A percentile compares a stretch with the other conserved stretches of the same genome.
Conservation (phyloP, 1,284 basidiomycete species). For the Naganishia albida region DNA sequence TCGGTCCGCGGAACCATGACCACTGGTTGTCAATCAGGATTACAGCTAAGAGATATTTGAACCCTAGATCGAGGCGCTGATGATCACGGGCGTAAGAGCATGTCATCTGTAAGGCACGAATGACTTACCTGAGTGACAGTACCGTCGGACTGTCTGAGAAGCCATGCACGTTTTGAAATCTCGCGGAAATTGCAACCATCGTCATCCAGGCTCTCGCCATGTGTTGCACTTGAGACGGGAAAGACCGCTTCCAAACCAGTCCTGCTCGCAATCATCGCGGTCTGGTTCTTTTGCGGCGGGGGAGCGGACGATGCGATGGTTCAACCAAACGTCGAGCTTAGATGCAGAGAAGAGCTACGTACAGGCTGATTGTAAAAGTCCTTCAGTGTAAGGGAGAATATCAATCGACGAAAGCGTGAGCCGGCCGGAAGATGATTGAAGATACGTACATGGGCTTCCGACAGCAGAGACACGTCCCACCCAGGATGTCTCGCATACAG, state of each 20-base stretch:
- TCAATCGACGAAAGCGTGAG: too few species aligned
- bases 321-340: neutral
- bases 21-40: constrained; percentile 13
- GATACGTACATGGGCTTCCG: constrained; percentile 5
- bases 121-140: neutral
- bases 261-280: neutral
- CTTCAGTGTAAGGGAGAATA: neutral
- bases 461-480: constrained; percentile 1
- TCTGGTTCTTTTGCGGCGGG: neutral
- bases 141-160: neutral
- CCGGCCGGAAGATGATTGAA: neutral
- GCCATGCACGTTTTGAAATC: neutral
- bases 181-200: neutral
- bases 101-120: neutral
- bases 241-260: constrained; percentile 2
- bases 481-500: constrained; percentile 9
- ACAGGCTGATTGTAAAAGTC: constrained; percentile 15
- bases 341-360: neutral
- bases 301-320: neutral
- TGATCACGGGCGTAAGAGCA: too few species aligned
- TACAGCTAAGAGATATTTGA: constrained; percentile 13
- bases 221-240: neutral
- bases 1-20: constrained; percentile 16
- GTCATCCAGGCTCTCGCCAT: neutral
- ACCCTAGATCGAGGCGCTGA: constrained; percentile 6